Evolutionary conservation across 768 basidiomycete genomes (phyloP).

Genomic region (Coprinopsis marcescibilis): DNA sequence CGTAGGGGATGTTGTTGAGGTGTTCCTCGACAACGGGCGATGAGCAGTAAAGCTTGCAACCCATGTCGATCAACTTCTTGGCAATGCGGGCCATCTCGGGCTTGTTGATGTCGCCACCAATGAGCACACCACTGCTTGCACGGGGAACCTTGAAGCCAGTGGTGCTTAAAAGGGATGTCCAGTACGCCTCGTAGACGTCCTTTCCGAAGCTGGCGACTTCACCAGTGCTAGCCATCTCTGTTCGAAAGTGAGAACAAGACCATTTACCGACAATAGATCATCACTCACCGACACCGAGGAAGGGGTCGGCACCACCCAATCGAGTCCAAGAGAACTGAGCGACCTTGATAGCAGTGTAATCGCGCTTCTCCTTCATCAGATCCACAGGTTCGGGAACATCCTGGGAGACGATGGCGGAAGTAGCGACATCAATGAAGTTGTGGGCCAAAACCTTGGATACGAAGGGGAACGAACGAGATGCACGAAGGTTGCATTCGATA

Average conservation of each 20-base stretch:
- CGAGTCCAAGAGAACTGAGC: constrained; percentile 99
- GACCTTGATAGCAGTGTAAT: constrained; percentile 95
- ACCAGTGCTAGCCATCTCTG: constrained; percentile 98
- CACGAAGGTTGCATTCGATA: constrained; percentile 97
- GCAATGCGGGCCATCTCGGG: constrained; percentile 86
- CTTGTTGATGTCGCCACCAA: constrained; percentile 85
- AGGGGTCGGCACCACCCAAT: constrained; percentile 91
- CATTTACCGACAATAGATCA: background rate
- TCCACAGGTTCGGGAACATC: constrained; percentile 90
- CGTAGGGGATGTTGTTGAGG: constrained; percentile 73
- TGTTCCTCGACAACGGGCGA: constrained; percentile 73
- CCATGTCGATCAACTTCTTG: constrained; percentile 72
- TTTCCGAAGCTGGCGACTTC: constrained; percentile 95
- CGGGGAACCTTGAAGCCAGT: constrained; percentile 93
- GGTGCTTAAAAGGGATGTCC: constrained; percentile 90
- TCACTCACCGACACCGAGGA: constrained; percentile 84
- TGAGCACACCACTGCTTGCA: constrained; percentile 78
- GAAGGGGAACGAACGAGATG: constrained; percentile 98
- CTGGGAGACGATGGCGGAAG: constrained; percentile 78
- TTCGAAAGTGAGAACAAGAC: constrained; percentile 7
- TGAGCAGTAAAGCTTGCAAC: constrained; percentile 94
- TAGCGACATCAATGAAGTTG: constrained; percentile 95
- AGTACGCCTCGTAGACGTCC: constrained; percentile 93
- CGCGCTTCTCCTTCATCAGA: constrained; percentile 81
- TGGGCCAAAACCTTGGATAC: constrained; percentile 96